Conservation (phyloP, 2,329 filamentous ascomycete genomes). For the Beauveria sp. region DNA sequence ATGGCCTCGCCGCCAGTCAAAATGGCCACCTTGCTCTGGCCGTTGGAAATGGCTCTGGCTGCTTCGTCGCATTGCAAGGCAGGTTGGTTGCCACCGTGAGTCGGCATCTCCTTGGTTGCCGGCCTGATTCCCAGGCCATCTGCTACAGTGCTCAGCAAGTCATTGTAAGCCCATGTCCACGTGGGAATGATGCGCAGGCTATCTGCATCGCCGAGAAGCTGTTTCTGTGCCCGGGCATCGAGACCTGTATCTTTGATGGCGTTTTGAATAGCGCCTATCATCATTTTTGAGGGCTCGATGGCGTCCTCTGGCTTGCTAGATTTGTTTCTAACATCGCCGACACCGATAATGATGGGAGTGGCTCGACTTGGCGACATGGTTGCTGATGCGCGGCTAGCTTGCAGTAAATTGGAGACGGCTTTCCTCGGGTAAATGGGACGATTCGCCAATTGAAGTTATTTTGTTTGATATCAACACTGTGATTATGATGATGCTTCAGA, state of each 20-base stretch:
- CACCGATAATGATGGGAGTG: slow-evolving; percentile 51
- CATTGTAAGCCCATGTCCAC: slow-evolving; percentile 59
- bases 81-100: slow-evolving; percentile 58
- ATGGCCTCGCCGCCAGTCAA: slow-evolving; percentile 58
- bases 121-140: slow-evolving; percentile 39
- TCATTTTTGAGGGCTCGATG: slow-evolving; percentile 51
- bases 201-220: slow-evolving; percentile 42
- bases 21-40: slow-evolving; percentile 48
- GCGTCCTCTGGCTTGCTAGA: slow-evolving; percentile 38
- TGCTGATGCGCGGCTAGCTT: not conserved
- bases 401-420: not conserved
- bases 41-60: slow-evolving; percentile 45
- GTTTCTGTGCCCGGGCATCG: slow-evolving; percentile 13
- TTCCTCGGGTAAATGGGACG: no score
- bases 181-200: slow-evolving; percentile 52
- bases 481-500: not conserved
- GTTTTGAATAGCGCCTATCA: slow-evolving; percentile 44
- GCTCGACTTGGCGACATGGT: slow-evolving; percentile 8
- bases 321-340: slow-evolving; percentile 54
- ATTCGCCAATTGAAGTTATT: not conserved
- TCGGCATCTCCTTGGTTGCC: slow-evolving; percentile 41
- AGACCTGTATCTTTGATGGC: slow-evolving; percentile 42
- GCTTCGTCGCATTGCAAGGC: slow-evolving; percentile 56
- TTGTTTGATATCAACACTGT: not conserved
- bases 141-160: slow-evolving; percentile 48